Evolutionary conservation across 2,329 filamentous ascomycete species (phyloP).

Genomic region (Apiospora hydei): DNA sequence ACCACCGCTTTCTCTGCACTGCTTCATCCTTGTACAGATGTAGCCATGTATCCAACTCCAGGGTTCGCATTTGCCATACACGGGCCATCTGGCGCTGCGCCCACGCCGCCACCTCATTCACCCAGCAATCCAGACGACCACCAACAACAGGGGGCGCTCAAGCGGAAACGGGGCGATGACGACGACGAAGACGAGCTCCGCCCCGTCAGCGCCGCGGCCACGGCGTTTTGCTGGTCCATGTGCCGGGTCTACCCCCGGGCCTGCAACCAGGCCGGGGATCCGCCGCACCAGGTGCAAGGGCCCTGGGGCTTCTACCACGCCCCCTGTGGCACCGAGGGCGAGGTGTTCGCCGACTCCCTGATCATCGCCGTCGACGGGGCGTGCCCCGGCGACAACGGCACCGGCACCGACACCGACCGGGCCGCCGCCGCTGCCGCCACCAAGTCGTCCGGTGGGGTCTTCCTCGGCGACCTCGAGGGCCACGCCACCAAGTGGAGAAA

Average conservation of each 20-base stretch:
- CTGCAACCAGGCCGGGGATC: background rate
- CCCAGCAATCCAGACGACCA: background rate
- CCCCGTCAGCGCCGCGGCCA: background rate
- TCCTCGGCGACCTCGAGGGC: constrained; percentile 2
- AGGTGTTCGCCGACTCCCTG: constrained; percentile 4
- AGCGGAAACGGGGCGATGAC: constrained; percentile 1
- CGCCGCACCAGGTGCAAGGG: background rate
- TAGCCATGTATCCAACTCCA: constrained; percentile 13
- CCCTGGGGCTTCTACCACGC: constrained; percentile 5
- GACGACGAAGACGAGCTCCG: background rate
- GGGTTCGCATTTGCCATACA: background rate
- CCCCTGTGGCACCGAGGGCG: background rate
- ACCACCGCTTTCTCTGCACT: background rate
- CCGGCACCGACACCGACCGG: background rate
- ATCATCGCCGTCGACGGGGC: constrained; percentile 6
- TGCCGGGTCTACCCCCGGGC: background rate
- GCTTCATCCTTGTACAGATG: background rate
- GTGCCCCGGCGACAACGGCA: background rate
- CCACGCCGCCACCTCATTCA: background rate
- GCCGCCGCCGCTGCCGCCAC: background rate
- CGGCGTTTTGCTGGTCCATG: background rate
- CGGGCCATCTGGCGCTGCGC: background rate
- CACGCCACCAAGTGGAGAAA: constrained; percentile 1
- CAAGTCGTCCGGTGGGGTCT: constrained; percentile 11
- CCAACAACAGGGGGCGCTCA: background rate